These are phyloP conservation scores for Cyclotella kingstonii DNA, from an alignment of 108 stramenopile genomes.

Conservation along the genomic window DNA sequence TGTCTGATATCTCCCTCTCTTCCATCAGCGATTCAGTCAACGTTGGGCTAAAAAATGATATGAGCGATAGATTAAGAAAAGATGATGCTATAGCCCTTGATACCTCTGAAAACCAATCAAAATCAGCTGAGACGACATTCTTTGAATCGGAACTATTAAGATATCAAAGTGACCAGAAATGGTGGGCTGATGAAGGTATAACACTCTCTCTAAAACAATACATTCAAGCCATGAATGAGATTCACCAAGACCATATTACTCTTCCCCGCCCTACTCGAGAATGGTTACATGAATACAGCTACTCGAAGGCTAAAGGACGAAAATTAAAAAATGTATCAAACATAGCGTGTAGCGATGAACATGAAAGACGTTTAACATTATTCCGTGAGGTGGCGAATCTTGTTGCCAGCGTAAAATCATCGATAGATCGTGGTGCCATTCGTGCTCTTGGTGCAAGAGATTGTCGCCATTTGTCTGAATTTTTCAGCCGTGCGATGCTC, in stretches of 20 bases:
- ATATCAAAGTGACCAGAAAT: no score
- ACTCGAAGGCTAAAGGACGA: background rate
- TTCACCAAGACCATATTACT: conserved; percentile 9
- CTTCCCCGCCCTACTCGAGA: conserved; percentile 27
- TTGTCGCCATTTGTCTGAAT: conserved; percentile 23
- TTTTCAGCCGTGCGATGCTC: conserved; percentile 24
- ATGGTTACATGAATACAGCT: conserved; percentile 21
- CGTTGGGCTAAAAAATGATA: no score
- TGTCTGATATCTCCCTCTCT: background rate
- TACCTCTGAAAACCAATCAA: no score
- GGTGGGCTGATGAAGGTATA: conserved; percentile 13
- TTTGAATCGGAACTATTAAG: no score
- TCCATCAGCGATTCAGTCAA: background rate
- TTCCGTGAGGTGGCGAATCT: conserved; percentile 22
- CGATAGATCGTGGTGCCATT: conserved; percentile 27
- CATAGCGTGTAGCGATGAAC: background rate
- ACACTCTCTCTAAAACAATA: conserved; percentile 16
- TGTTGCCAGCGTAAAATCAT: conserved; percentile 21
- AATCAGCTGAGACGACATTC: background rate
- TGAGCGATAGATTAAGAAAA: no score
- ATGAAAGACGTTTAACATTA: background rate
- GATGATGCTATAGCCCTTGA: no score
- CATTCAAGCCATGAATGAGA: conserved; percentile 21
- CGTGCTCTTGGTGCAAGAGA: conserved; percentile 31
- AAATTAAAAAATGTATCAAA: background rate